Evolutionary conservation across 148 eudicot genomes (phyloP), one percentile per base, ranked within the genome.

Genomic region (Drosera capensis): DNA sequence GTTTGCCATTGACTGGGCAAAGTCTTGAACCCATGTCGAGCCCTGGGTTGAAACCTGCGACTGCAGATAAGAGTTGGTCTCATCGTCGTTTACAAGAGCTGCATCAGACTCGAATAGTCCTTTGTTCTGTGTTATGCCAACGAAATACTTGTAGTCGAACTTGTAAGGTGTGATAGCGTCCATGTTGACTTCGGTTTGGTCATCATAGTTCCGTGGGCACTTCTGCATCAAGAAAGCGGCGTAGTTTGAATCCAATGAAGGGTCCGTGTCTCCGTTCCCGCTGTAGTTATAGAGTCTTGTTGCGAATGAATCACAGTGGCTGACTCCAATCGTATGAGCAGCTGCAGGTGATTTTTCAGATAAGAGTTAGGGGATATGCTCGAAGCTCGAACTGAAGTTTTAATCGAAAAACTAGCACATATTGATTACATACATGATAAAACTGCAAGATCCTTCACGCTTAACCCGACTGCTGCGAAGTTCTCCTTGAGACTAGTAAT

Each of bases 221-320:
- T 34, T 51, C 1, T 28, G 16, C 43, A 57, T 75, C 42, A 82
- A 40, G 4, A 24, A 26, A 0, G 35, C 21, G 1, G 67, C 59
- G 45, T 78, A 78, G n/a, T 38, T 26, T 0, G 68, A 58, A 34
- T 65, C 52, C 23, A 82, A 0, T 6, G 72, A 5, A 0, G 94
- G 94, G 52, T 82, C 86, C 0, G 56, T 41, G 43, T 75, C 82
- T 0, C 70, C 80, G 20, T 50, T 56, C 15, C 87, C 94, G 13
- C 69, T 72, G 71, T 70, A 75, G 29, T 82, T 82, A 77, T 78
- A 78, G 19, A 82, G 30, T 1, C 94, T 69, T 9, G 8, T 37
- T 1, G 41, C 0, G 42, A 78, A 54, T 38, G 48, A 23, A 17
- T 38, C 19, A 64, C 94, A 82, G 23, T 75, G 86, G 2, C 71